phyloP scores from a whole-genome alignment of 805 yeast genomes.

The Myxozyma mucilagina region DNA sequence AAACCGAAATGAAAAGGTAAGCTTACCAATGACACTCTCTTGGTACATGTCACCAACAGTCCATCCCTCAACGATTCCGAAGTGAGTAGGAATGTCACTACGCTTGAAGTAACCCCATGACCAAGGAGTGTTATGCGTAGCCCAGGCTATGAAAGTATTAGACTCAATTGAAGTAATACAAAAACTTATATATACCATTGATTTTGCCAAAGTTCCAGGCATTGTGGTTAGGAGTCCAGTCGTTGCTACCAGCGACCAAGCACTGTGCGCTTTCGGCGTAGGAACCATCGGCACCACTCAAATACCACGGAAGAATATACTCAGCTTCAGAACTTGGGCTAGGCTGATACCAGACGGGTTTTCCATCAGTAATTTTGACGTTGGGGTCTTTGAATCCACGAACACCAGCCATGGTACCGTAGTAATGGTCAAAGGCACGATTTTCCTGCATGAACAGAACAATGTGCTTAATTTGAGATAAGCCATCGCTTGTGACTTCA shows the following conservation, averaged over 20 bases:
- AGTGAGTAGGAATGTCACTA: constrained; percentile 34
- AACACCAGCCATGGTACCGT: constrained; percentile 36
- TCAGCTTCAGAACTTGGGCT: constrained; percentile 14
- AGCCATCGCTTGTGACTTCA: neutral
- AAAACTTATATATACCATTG: constrained; percentile 1
- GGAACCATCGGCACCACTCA: constrained; percentile 20
- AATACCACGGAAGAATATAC: constrained; percentile 34
- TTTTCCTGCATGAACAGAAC: constrained; percentile 36
- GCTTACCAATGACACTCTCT: constrained; percentile 32
- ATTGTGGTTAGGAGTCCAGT: constrained; percentile 34
- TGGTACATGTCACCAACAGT: constrained; percentile 37
- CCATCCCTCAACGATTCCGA: constrained; percentile 34
- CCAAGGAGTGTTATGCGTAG: constrained; percentile 32
- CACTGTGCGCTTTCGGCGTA: constrained; percentile 34
- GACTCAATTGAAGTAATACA: neutral
- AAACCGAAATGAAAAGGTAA: neutral
- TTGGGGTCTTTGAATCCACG: constrained; percentile 36
- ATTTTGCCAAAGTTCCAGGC: constrained; percentile 33
- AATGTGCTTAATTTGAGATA: constrained; percentile 20
- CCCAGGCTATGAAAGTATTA: constrained; percentile 24
- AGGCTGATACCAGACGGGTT: constrained; percentile 33
- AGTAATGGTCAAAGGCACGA: constrained; percentile 36
- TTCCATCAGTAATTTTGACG: constrained; percentile 17
- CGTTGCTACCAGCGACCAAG: constrained; percentile 34
- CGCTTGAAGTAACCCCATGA: constrained; percentile 34